Base-by-base conservation (phyloP, 805 yeast genomes). In the Candida easanensis region DNA sequence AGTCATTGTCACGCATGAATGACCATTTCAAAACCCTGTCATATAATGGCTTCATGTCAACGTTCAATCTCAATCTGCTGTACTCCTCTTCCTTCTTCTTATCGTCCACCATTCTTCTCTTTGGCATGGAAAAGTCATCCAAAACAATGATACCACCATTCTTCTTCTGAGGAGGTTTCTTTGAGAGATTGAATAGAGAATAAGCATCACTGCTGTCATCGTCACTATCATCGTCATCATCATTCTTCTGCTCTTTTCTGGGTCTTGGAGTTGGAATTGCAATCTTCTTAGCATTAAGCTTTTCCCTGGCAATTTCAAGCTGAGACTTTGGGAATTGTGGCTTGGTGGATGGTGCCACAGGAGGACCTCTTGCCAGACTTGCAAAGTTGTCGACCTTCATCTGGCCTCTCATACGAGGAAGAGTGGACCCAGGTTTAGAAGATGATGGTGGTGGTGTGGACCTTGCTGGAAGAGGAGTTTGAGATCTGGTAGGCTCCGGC, bases 41-140 rank as follows among this genome's bases (percentile, higher is more conserved):
- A 59, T 91, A 88, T 5, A 95, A 69, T 2, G 95, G 89, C 45
- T 77, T 80, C 59, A 88, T 64, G 55, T 84, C 87, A 11, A 89
- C 89, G 56, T 84, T 81, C 41, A 91, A 68, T 51, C 98, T 74
- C 50, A 76, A 69, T 51, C 95, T 76, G 90, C 88, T 87, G 41
- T 81, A 68, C 46, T 84, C 84, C 58, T 84, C 90, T 31, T 82
- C 91, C 27, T 68, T 62, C 52, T 78, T 79, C 39, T 67, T 71
- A 18, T 64, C 52, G 14, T 39, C 50, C 14, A 34, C 27, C 1
- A 37, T 33, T 10, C 64, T 63, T 16, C 66, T 65, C 22, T 69
- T 57, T 39, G 64, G 69, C 28, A 60, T 64, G 23, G 39, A 26
- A 20, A 26, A 42, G 15, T 38, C 51, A n/a, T 36, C 61, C 37